Percentiles rank a stretch among this genome's conserved stretches.
These are phyloP conservation scores for Fusarium incarnatum DNA, from an alignment of 2,329 filamentous ascomycete species.

Conservation along the genomic window DNA sequence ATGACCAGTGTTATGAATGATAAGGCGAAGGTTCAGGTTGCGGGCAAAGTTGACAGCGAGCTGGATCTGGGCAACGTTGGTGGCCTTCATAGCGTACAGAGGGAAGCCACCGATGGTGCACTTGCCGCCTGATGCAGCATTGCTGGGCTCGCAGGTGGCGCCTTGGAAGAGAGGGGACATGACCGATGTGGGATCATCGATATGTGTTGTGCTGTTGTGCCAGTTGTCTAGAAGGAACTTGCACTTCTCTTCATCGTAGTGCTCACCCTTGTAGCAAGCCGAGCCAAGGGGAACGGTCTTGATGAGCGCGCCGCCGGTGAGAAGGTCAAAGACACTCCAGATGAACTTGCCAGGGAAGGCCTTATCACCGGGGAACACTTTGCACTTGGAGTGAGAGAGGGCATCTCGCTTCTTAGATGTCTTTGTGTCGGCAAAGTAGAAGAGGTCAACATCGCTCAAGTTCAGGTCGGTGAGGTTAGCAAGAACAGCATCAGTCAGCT, in stretches of 20 bases:
- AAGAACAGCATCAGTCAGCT: conserved; percentile 52
- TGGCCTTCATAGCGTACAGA: conserved; percentile 56
- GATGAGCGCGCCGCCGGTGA: conserved; percentile 50
- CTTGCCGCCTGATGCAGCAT: conserved; percentile 37
- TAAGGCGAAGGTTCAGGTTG: conserved; percentile 59
- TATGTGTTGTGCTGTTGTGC: conserved; percentile 26
- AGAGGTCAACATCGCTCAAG: conserved; percentile 49
- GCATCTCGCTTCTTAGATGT: conserved; percentile 7
- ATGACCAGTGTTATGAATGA: conserved; percentile 64
- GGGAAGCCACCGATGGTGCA: conserved; percentile 59
- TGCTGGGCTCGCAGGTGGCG: conserved; percentile 51
- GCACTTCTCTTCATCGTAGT: conserved; percentile 21
- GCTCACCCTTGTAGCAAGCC: conserved; percentile 48
- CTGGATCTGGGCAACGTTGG: conserved; percentile 59
- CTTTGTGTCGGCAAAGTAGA: conserved; percentile 47
- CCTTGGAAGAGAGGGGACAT: conserved; percentile 57
- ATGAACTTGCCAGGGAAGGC: conserved; percentile 43
- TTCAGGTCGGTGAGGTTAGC: conserved; percentile 48
- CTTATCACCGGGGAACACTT: conserved; percentile 47
- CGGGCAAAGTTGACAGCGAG: conserved; percentile 61
- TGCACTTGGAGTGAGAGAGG: conserved; percentile 37
- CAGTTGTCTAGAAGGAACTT: neutral
- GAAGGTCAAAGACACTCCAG: conserved; percentile 52
- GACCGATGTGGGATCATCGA: conserved; percentile 53
- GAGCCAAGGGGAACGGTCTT: conserved; percentile 50